Evolutionary conservation across 1,139 yeast genomes (phyloP).

Genomic region (Kurtzmaniella quercitrusa): DNA sequence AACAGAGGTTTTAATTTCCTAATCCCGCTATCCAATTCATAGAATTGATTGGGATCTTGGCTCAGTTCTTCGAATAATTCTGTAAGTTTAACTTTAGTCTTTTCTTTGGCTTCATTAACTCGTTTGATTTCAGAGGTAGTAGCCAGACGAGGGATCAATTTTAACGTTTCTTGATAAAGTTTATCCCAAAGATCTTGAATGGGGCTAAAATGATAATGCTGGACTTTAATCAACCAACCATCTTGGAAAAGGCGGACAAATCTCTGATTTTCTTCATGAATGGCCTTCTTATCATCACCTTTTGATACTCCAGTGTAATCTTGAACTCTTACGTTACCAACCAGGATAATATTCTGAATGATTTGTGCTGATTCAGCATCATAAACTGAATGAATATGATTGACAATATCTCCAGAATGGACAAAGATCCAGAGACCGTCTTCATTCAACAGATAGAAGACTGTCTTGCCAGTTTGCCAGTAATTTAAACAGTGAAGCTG

Average conservation of each 20-base stretch:
- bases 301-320: conserved; percentile 45
- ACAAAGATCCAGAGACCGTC: conserved; percentile 60
- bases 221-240: conserved; percentile 49
- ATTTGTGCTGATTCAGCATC: conserved; percentile 59
- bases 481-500: conserved; percentile 62
- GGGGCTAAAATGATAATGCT: conserved; percentile 42
- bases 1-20: conserved; percentile 44
- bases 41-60: conserved; percentile 26
- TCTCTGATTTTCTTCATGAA: conserved; percentile 24
- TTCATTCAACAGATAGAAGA: conserved; percentile 59
- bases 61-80: conserved; percentile 29
- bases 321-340: conserved; percentile 60
- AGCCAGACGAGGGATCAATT: conserved; percentile 46
- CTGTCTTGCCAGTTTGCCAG: conserved; percentile 33
- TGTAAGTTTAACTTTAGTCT: conserved; percentile 45
- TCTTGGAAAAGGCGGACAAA: conserved; percentile 48
- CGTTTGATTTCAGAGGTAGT: conserved; percentile 59
- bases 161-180: conserved; percentile 48
- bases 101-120: conserved; percentile 59
- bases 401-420: conserved; percentile 74
- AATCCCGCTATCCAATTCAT: conserved; percentile 26
- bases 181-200: conserved; percentile 54
- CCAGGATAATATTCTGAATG: conserved; percentile 61
- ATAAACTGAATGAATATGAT: conserved; percentile 38
- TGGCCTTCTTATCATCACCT: conserved; percentile 22